Percentiles rank a stretch among this genome's conserved stretches.
Conservation (phyloP, 345 rosid species). For the Erodium maritimum region DNA sequence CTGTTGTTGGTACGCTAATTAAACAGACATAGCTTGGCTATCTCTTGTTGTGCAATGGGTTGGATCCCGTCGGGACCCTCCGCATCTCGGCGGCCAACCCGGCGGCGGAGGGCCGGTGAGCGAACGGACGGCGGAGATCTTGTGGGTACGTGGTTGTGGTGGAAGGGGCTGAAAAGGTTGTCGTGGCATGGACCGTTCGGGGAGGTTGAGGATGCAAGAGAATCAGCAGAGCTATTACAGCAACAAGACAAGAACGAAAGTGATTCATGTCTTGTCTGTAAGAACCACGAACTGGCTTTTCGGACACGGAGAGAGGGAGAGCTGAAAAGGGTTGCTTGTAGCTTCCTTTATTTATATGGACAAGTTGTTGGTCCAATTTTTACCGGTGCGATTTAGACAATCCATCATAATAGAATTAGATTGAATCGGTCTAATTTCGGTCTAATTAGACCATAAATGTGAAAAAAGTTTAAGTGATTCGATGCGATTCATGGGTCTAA, state of each 20-base stretch:
- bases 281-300: neutral
- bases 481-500: no score
- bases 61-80: constrained; percentile 36
- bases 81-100: constrained; percentile 26
- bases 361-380: neutral
- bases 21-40: neutral
- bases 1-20: no score
- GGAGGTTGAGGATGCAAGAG: neutral
- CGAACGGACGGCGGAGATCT: neutral
- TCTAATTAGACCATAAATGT: no score
- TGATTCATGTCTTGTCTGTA: neutral
- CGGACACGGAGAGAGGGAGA: neutral
- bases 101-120: neutral
- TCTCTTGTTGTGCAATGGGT: constrained; percentile 42
- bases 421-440: no score
- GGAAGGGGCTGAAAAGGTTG: no score
- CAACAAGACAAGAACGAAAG: neutral
- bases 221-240: neutral
- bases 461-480: no score
- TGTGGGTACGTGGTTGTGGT: neutral
- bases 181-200: neutral
- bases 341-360: neutral
- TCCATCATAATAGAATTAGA: no score
- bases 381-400: no score
- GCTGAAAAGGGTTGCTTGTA: neutral